These are phyloP conservation scores for Thelephora aurantiotincta DNA, from an alignment of 768 basidiomycete genomes.

Conservation along the genomic window DNA sequence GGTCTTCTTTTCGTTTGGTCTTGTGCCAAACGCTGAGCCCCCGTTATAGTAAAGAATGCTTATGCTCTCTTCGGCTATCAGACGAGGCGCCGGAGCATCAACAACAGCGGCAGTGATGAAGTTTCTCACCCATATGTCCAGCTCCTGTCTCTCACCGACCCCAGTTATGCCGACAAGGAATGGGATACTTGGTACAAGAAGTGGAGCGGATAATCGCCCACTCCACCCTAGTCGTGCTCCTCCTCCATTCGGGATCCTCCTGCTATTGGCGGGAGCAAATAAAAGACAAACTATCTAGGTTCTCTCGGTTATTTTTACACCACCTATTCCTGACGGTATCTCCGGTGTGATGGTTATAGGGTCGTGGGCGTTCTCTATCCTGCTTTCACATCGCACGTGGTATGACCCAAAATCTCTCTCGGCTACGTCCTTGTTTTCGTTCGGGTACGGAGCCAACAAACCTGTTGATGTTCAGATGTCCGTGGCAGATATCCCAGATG, in stretches of 20 bases:
- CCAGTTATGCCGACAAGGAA: background rate
- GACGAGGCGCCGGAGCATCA: background rate
- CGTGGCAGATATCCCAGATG: slow-evolving; percentile 67
- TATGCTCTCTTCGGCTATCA: background rate
- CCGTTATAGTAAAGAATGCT: background rate
- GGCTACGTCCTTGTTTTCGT: no score
- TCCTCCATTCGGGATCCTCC: no score
- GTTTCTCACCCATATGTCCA: background rate
- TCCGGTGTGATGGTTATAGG: no score
- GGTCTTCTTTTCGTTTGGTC: background rate
- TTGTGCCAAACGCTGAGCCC: background rate
- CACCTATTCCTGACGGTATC: no score
- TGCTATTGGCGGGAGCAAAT: no score
- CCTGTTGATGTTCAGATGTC: slow-evolving; percentile 74
- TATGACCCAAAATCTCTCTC: no score
- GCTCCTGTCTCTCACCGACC: background rate
- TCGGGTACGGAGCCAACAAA: slow-evolving; percentile 21
- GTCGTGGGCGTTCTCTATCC: no score
- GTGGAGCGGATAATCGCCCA: background rate
- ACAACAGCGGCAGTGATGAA: no score
- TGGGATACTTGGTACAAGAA: background rate
- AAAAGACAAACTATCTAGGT: no score
- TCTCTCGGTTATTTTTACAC: no score
- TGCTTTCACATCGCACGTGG: no score
- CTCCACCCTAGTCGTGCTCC: background rate